Evolutionary conservation across 2,329 filamentous ascomycete species (phyloP).

Genomic region (Aspergillus jensenii): DNA sequence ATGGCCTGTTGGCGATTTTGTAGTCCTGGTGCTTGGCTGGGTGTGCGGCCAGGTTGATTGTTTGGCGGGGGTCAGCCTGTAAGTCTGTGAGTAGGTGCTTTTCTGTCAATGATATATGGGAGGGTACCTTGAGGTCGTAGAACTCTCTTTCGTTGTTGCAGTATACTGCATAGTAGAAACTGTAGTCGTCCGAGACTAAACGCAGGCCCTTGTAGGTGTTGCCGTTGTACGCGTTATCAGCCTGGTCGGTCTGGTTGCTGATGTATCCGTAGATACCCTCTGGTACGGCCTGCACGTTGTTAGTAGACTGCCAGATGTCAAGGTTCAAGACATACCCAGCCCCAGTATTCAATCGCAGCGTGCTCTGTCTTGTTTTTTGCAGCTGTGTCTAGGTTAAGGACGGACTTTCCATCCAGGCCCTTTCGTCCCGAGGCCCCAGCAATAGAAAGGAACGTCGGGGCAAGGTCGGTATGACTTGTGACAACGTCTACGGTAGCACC

Average conservation of each 20-base stretch:
- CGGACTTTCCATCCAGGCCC: slow-evolving; percentile 58
- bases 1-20: background rate
- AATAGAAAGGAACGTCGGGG: slow-evolving; percentile 57
- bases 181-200: slow-evolving; percentile 56
- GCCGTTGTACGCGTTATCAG: slow-evolving; percentile 21
- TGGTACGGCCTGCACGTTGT: slow-evolving; percentile 20
- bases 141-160: slow-evolving; percentile 67
- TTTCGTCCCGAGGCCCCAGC: slow-evolving; percentile 32
- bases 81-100: background rate
- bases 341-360: slow-evolving; percentile 61
- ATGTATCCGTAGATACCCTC: slow-evolving; percentile 29
- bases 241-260: slow-evolving; percentile 18
- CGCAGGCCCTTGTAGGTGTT: slow-evolving; percentile 65
- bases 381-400: slow-evolving; percentile 35
- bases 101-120: background rate
- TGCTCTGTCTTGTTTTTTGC: slow-evolving; percentile 44
- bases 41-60: slow-evolving; percentile 3
- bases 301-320: background rate
- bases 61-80: slow-evolving; percentile 9
- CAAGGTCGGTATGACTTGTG: slow-evolving; percentile 64
- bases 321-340: slow-evolving; percentile 22
- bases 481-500: slow-evolving; percentile 47
- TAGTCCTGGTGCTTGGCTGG: background rate
- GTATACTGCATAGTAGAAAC: slow-evolving; percentile 67
- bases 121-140: slow-evolving; percentile 58